Conservation (phyloP, 225 moss, liverwort and hornwort species). For the Polytrichum commune region DNA sequence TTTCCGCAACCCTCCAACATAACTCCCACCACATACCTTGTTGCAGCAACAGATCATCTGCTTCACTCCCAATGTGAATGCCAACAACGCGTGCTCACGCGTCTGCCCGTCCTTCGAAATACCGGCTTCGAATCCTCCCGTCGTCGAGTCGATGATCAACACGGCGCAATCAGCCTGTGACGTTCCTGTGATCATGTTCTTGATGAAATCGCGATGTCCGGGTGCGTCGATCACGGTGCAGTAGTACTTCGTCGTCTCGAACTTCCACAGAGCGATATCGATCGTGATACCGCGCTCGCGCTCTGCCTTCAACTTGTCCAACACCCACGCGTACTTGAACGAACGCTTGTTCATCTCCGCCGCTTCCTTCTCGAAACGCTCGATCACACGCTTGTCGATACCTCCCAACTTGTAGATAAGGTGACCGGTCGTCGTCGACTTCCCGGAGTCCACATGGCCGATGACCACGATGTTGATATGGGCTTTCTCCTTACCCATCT, state of each 20-base stretch:
- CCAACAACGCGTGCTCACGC: slow-evolving; percentile 78
- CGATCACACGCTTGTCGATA: slow-evolving; percentile 70
- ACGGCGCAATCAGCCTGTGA: slow-evolving; percentile 71
- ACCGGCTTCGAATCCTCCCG: slow-evolving; percentile 64
- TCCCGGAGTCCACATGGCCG: slow-evolving; percentile 74
- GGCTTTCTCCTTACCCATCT: slow-evolving; percentile 68
- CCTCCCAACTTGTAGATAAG: slow-evolving; percentile 63
- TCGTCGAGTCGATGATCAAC: slow-evolving; percentile 68
- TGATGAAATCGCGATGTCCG: slow-evolving; percentile 67
- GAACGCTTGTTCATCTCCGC: slow-evolving; percentile 77
- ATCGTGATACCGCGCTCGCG: slow-evolving; percentile 70
- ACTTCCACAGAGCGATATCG: slow-evolving; percentile 67
- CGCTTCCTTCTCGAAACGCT: slow-evolving; percentile 70
- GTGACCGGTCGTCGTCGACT: slow-evolving; percentile 73
- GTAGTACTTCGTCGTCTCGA: slow-evolving; percentile 60
- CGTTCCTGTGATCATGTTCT: slow-evolving; percentile 73
- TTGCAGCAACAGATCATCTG: slow-evolving; percentile 85
- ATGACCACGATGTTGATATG: slow-evolving; percentile 75
- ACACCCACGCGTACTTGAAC: slow-evolving; percentile 72
- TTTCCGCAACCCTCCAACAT: no score
- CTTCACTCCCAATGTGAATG: slow-evolving; percentile 76
- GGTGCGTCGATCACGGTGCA: slow-evolving; percentile 68
- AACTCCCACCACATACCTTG: slow-evolving; percentile 21
- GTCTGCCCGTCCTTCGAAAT: slow-evolving; percentile 74
- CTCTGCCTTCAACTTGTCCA: slow-evolving; percentile 72